Conservation (phyloP, 192 early-diverging fungal genomes). For the Coemansia asiatica region DNA sequence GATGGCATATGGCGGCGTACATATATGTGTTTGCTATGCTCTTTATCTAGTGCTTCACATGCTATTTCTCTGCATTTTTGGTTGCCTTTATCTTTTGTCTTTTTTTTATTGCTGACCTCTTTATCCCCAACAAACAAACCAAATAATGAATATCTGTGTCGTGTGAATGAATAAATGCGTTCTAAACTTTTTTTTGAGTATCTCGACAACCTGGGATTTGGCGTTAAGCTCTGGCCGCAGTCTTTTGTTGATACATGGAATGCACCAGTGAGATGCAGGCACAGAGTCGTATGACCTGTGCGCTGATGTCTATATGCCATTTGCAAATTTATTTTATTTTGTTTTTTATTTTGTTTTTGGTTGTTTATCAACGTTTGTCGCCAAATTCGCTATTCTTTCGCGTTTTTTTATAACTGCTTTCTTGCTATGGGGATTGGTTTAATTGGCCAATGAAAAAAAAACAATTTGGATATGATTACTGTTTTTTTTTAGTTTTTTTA, state of each 20-base stretch:
- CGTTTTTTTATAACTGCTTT: not conserved
- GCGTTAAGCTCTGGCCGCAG: too few relatives aligned
- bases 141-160: too few relatives aligned
- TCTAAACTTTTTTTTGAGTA: too few relatives aligned
- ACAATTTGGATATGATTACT: not conserved
- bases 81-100: not conserved
- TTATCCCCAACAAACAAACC: too few relatives aligned
- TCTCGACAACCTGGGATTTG: too few relatives aligned
- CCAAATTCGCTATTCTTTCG: not conserved
- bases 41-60: not conserved
- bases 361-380: not conserved
- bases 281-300: not conserved
- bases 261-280: not conserved
- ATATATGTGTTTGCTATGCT: not conserved
- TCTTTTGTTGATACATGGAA: not conserved
- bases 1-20: not conserved
- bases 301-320: not conserved
- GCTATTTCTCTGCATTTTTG: not conserved
- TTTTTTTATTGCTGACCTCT: not conserved
- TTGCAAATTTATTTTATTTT: not conserved
- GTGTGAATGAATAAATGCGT: too few relatives aligned
- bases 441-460: not conserved
- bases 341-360: not conserved
- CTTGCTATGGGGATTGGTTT: not conserved
- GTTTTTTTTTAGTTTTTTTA: not conserved